Conservation (phyloP, 2,329 filamentous ascomycete genomes). For the Cladosporium cucumerinum region DNA sequence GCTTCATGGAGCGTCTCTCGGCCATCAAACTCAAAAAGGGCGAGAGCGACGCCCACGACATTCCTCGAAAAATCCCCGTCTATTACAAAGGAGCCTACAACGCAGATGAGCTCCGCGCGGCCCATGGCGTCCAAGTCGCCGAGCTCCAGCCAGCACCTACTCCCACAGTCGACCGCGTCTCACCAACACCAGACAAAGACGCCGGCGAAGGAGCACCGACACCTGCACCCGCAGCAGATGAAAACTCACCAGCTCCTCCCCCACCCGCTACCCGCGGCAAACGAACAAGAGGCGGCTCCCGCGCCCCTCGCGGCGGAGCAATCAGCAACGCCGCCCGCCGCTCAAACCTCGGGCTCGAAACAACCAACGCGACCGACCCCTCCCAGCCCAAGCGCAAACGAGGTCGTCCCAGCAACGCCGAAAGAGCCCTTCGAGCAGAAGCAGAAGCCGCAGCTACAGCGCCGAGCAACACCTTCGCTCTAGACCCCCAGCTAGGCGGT, state of each 20-base stretch:
- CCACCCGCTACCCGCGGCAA: not conserved
- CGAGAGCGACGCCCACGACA: slow-evolving; percentile 32
- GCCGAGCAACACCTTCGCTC: not conserved
- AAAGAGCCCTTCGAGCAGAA: not conserved
- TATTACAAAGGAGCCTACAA: slow-evolving; percentile 16
- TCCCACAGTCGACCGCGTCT: not conserved
- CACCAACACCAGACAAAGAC: not conserved
- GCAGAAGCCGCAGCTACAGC: not conserved
- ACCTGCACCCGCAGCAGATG: not conserved
- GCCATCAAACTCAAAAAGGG: slow-evolving; percentile 42
- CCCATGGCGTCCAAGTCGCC: not conserved
- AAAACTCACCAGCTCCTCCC: not conserved
- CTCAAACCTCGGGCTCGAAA: slow-evolving; percentile 5
- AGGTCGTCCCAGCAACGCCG: slow-evolving; percentile 11
- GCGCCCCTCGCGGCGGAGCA: not conserved
- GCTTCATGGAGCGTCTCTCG: slow-evolving; percentile 42
- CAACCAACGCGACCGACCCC: not conserved
- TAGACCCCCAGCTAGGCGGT: not conserved
- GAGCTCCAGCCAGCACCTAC: not conserved
- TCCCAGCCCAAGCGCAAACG: not conserved
- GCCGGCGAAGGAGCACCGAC: not conserved
- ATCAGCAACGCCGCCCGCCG: slow-evolving; percentile 6
- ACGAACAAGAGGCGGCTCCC: not conserved
- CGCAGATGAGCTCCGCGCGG: slow-evolving; percentile 7
- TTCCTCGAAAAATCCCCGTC: slow-evolving; percentile 10